Evolutionary conservation across 345 rosid genomes (phyloP), one percentile per base, ranked within the genome.

Genomic region (Eucalyptus pauciflora): DNA sequence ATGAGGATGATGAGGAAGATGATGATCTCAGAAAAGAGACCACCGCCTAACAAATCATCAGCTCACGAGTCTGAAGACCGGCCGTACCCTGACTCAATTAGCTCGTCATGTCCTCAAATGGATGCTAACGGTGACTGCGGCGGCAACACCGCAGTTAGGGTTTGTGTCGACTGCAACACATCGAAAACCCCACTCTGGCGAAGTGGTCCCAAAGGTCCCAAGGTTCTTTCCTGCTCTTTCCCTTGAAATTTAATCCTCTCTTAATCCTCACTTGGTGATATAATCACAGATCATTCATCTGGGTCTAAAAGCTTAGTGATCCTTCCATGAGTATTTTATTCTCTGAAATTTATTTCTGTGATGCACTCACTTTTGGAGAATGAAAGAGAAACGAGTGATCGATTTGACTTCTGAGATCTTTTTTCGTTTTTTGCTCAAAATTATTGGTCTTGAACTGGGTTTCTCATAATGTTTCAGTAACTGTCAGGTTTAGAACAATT

Each of bases 161-260:
- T 94, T 94, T 97, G 99, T 91, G 88, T 98, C 89, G 98, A 96
- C 88, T 97, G 99, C 89, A 95, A 94, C 95, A 97, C 99, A 18
- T 94, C 98, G 24, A 97, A 97, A 90, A 97, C 99, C 89, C 99
- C 99, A 89, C 97, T 97, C 88, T 97, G 99, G 99, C 93, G 99
- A 90, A 96, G 99, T 87, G 99, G 98, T 50, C 98, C 98, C 16
- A 91, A 94, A 92, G 99, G 99, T 83, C 99, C 99, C 56, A 97
- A 96, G 99, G 99, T 97, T 93, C 86, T 85, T 29, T n/a, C 43
- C 64, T 5, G 81, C 31, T 25, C 50, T 25, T 71, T 20, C 48
- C 43, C 49, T 90, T 80, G 29, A 27, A 33, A 8, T 86, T 25
- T 15, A 11, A 24, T 46, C 88, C 20, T 50, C 11, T 9, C n/a